Evolutionary conservation across 2,329 filamentous ascomycete genomes (phyloP).

Genomic region (Aspergillus pseudoterreus): DNA sequence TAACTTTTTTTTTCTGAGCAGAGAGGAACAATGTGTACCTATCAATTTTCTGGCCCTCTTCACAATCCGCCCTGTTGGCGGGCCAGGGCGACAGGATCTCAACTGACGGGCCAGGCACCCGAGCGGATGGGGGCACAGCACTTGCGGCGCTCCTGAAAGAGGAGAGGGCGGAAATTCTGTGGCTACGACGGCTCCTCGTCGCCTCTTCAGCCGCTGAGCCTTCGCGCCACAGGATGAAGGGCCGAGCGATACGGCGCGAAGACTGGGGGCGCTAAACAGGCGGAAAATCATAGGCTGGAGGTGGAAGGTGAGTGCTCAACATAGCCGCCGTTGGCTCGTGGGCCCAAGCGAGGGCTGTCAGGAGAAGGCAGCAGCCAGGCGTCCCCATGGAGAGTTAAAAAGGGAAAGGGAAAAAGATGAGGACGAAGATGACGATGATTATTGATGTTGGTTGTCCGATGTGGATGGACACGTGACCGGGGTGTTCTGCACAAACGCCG

Average conservation of each 20-base stretch:
- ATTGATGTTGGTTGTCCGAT: background rate
- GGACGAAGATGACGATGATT: background rate
- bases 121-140: conserved; percentile 8
- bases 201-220: conserved; percentile 13
- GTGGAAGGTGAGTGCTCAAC: conserved; percentile 11
- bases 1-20: conserved; percentile 10
- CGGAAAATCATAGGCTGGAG: conserved; percentile 15
- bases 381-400: conserved; percentile 1
- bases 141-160: conserved; percentile 7
- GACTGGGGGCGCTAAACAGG: conserved; percentile 24
- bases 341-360: background rate
- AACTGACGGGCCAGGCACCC: conserved; percentile 3
- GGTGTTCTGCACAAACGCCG: background rate
- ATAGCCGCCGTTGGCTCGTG: conserved; percentile 26
- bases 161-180: conserved; percentile 1
- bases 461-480: background rate
- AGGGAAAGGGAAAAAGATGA: background rate
- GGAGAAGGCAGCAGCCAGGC: conserved; percentile 4
- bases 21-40: conserved; percentile 14
- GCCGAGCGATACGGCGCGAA: conserved; percentile 16
- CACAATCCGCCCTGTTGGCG: conserved; percentile 2
- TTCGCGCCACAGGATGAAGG: conserved; percentile 9
- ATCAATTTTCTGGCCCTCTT: conserved; percentile 14
- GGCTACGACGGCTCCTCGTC: conserved; percentile 1
- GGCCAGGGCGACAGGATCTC: background rate